Conservation (phyloP, 148 eudicot genomes). For the Vaccinium vitisidaea region DNA sequence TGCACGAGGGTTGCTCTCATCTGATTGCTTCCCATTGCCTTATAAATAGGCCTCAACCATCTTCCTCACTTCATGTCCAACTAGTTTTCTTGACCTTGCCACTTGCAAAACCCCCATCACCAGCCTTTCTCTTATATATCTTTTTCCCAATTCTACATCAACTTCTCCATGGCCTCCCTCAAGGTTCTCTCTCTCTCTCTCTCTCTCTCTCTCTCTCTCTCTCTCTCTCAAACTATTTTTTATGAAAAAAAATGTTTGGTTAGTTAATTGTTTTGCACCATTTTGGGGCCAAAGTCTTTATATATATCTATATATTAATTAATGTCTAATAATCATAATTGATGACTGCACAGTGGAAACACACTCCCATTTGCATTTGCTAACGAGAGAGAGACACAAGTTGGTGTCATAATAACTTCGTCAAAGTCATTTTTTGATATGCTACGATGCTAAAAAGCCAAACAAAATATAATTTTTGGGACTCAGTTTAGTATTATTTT, state of each 20-base stretch:
- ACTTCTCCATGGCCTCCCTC: conserved; percentile 16
- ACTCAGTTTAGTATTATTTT: no score
- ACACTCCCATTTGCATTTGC: background rate
- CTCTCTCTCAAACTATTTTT: background rate
- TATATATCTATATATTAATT: background rate
- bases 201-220: conserved; percentile 9
- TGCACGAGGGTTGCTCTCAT: background rate
- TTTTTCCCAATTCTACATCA: background rate
- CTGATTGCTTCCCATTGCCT: background rate
- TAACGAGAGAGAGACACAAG: background rate
- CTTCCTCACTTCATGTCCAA: conserved; percentile 7
- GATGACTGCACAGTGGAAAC: background rate
- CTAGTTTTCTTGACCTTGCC: background rate
- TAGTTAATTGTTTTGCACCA: background rate
- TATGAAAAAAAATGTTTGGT: background rate
- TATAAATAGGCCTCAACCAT: conserved; percentile 11
- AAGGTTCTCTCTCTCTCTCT: conserved; percentile 19
- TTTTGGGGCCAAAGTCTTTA: no score
- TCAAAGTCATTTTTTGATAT: no score
- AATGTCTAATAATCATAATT: background rate
- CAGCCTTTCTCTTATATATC: background rate
- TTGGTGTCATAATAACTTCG: background rate
- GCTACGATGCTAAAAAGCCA: no score
- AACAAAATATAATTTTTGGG: no score
- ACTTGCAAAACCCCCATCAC: background rate